Evolutionary conservation across 176 grass and related monocot genomes (phyloP), one percentile per base, ranked within the genome.

Genomic region (Puya raimondii): DNA sequence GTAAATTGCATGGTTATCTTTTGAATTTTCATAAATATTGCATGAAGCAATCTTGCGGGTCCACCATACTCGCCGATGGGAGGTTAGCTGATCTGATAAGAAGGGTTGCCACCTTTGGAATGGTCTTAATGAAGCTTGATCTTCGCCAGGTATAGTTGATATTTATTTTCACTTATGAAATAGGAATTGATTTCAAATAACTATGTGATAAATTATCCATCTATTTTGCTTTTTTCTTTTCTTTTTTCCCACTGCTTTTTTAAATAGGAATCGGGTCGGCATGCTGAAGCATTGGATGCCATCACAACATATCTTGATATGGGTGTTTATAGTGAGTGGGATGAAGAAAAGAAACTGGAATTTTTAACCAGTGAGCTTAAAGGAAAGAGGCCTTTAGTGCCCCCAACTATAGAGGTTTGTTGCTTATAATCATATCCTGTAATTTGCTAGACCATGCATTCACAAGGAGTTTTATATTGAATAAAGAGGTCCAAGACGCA

Each of bases 51-150:
- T 92, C 86, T 69, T 87, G 93, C 72, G 93, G 86, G 68, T 85
- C 81, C 51, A 83, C 74, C 27, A 74, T 84, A 13, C 79, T 96
- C 71, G 93, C 93, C 3, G 88, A 96, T 76, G 88, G 93, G 18
- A 83, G 88, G 49, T 77, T 96, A 53, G 85, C 88, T 79, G 88
- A 96, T 96, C 80, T 96, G 64, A 92, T 96, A 81, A 76, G 93
- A 63, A 80, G 88, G 74, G 83, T 96, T 81, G 81, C 88, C 8
- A 96, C 81, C 58, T 96, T 96, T 72, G 88, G 88, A 66, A 85
- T 96, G 88, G 86, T 85, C 53, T 61, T 96, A 64, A 92, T 92
- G 88, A 96, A 96, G 79, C 81, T 96, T 16, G 93, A 96, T 23
- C 64, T 96, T 48, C 93, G 93, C 21, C 93, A 92, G 87, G 91